Evolutionary conservation across 106 monocot genomes (phyloP), one percentile per base, ranked within the genome.

Genomic region (Amphibolis antarctica): DNA sequence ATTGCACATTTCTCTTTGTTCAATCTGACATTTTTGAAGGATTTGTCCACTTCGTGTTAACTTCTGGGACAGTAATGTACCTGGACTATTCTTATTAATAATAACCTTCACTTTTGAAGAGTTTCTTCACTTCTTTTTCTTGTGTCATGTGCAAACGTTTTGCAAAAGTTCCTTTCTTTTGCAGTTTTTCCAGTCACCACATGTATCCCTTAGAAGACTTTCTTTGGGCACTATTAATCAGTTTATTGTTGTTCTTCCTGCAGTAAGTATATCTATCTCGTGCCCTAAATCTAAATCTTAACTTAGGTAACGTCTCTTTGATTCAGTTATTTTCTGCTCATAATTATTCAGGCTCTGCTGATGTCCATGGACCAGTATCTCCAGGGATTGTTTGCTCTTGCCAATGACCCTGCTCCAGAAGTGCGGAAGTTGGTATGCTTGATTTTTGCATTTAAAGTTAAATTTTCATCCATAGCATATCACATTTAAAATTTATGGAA

Each of bases 111-210:
- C n/a, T n/a, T n/a, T n/a, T n/a, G n/a, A n/a, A n/a, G n/a, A n/a
- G n/a, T 67, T 17, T 55, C 28, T 30, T n/a, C 53, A 28, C 31
- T 30, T 60, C 28, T 13, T 22, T 52, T 61, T 68, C 21, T n/a
- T 43, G 9, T 60, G 18, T 42, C 21, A n/a, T 42, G 17, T 61
- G 44, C 42, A 20, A 43, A 61, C 11, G 43, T 21, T 36, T 17
- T 61, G 10, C 21, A 36, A 36, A 36, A 7, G 24, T 31, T 42
- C 42, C 13, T 66, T 23, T 65, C 49, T 68, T 30, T 3, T 70
- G 66, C 79, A 99, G 98, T 77, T 91, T 88, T 99, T 99, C 65
- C 91, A 85, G 59, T 88, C 91, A 64, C 80, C 91, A 28, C 98
- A 99, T 78, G 71, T 81, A 9, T 70, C 53, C 20, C 71, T 99